Conservation (phyloP, 768 basidiomycete genomes). For the Royoungia palumana region DNA sequence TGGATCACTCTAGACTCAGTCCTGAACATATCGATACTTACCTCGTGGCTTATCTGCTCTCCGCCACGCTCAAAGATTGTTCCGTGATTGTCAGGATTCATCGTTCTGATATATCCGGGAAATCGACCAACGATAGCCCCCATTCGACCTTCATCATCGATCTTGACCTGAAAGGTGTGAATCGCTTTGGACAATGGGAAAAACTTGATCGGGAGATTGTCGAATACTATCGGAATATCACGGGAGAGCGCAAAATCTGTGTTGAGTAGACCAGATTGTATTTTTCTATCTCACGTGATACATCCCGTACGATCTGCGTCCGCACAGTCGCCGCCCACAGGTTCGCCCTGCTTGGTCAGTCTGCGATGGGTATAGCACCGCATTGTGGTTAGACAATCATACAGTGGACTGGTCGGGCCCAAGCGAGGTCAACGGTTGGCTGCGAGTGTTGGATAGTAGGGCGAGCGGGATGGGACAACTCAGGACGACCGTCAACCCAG, state of each 20-base stretch:
- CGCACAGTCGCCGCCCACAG: too few species aligned
- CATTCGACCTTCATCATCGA: slow-evolving; percentile 71
- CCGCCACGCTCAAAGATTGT: slow-evolving; percentile 96
- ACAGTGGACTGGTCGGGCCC: too few species aligned
- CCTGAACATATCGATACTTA: slow-evolving; percentile 55
- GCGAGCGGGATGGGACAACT: too few species aligned
- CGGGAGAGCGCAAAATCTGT: slow-evolving; percentile 15
- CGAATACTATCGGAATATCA: slow-evolving; percentile 35
- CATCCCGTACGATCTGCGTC: too few species aligned
- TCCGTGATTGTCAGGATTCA: slow-evolving; percentile 55
- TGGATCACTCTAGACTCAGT: slow-evolving; percentile 38
- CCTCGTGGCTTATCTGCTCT: slow-evolving; percentile 74
- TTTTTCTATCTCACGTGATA: slow-evolving; percentile 9
- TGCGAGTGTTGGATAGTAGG: too few species aligned
- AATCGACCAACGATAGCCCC: slow-evolving; percentile 30
- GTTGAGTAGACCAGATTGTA: slow-evolving; percentile 10
- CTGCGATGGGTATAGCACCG: too few species aligned
- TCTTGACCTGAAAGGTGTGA: slow-evolving; percentile 74
- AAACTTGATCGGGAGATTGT: slow-evolving; percentile 70
- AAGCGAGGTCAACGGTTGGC: too few species aligned
- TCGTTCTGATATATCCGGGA: slow-evolving; percentile 4
- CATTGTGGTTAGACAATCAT: too few species aligned
- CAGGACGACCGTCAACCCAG: too few species aligned
- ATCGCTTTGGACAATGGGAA: slow-evolving; percentile 66
- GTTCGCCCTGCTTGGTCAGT: too few species aligned